Base-by-base conservation (phyloP, 345 rosid species). In the Pelargonium nanum region DNA sequence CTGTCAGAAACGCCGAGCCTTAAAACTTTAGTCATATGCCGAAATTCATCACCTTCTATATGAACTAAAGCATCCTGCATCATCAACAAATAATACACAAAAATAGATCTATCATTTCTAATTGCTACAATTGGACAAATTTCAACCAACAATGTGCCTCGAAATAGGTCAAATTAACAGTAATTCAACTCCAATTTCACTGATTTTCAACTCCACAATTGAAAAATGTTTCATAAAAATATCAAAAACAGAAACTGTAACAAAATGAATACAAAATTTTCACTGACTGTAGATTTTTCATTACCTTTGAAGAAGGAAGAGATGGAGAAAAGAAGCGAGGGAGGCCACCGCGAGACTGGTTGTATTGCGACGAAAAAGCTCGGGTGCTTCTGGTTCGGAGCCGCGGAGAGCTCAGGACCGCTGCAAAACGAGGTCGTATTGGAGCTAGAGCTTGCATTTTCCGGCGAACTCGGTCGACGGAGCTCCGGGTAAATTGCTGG, bases 11-110 rank as follows among this genome's bases (percentile, higher is more conserved):
- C 62, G 58, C 69, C 80, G 77, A 92, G 61, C 61, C 95, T 77
- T 59, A 92, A 72, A 34, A 82, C 96, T 77, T 81, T 85, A 45
- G 84, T 78, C 91, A 89, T 92, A 50, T 87, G 95, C 82, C 85
- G 84, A 72, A 92, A 87, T 68, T 89, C 93, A 77, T 87, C 91
- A 26, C 89, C 96, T 40, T 83, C 81, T 19, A 89, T 80, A 62
- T 86, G 89, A 63, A 89, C 81, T 60, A 53, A 59, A 30, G 80
- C 79, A 50, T 91, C 98, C 96, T 88, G 78, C 77, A 67, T 57
- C 52, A 24, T 59, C 5, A 8, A 55, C 54, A 26, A 54, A 48
- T 22, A 55, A 34, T 23, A 24, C 44, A 55, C 15, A 12, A 54
- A 25, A 56, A 22, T 26, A 54, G 26, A 22, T n/a, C 23, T 34